Evolutionary conservation across 345 rosid species (phyloP).

Genomic region (Crucihimalaya himalaica): DNA sequence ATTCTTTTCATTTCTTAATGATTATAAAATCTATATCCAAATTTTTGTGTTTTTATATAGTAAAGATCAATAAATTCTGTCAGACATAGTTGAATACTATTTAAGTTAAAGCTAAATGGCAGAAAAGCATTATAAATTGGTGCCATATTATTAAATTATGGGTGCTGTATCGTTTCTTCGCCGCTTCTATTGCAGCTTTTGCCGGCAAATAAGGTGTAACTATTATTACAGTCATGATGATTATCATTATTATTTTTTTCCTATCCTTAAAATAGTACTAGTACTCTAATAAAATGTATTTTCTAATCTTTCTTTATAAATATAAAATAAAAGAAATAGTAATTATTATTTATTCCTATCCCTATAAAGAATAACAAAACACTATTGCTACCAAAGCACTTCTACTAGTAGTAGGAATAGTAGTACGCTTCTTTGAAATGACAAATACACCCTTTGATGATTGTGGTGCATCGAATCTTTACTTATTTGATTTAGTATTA

Average conservation of each 20-base stretch:
- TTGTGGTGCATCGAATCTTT: background rate
- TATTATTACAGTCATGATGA: constrained; percentile 36
- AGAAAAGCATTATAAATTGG: constrained; percentile 15
- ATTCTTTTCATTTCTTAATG: background rate
- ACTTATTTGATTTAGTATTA: background rate
- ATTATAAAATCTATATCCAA: background rate
- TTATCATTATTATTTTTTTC: constrained; percentile 16
- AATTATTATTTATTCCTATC: constrained; percentile 14
- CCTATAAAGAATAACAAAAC: background rate
- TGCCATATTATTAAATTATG: constrained; percentile 26
- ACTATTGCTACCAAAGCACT: constrained; percentile 20
- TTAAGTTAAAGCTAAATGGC: constrained; percentile 25
- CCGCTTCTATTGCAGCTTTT: constrained; percentile 93
- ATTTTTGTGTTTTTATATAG: background rate
- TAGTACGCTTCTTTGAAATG: background rate
- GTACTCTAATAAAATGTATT: constrained; percentile 11
- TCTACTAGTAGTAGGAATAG: constrained; percentile 29
- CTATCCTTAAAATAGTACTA: constrained; percentile 30
- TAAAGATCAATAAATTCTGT: constrained; percentile 29
- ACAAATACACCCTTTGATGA: background rate
- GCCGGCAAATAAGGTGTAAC: constrained; percentile 63
- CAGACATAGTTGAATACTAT: constrained; percentile 34
- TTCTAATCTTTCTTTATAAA: background rate
- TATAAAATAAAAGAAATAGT: background rate
- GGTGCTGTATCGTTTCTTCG: constrained; percentile 49